Evolutionary conservation across 148 eudicot species (phyloP), one percentile per base, ranked within the genome.

Genomic region (Simmondsia chinensis): DNA sequence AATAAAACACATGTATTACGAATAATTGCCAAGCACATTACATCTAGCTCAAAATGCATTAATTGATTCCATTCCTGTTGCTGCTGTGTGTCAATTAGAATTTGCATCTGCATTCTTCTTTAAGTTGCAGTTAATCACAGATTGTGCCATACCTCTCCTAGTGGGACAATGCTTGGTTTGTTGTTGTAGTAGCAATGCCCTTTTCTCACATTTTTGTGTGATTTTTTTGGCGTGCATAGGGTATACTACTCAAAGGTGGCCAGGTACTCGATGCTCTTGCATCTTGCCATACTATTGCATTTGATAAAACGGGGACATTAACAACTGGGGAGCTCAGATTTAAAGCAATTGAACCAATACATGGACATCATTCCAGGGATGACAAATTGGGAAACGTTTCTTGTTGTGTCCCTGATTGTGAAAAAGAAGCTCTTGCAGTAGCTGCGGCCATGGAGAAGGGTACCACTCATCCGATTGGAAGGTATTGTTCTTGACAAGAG

Each of bases 371-470:
- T 61, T 28, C 33, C 44, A 59, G 43, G 25, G 66, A 51, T 43
- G 51, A 51, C 56, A 59, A 39, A 34, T 55, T 58, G 30, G 40
- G 26, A 13, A 28, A 25, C 52, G 61, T 66, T 54, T 57, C 77
- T 45, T 91, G 97, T 50, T 91, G 97, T 69, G 67, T 63, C 18
- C 97, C 97, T 10, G 72, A 58, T 63, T 91, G 97, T 66, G 97
- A 91, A 61, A 76, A 82, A 54, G 95, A 85, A 67, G 97, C 97
- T 61, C 83, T 91, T 63, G 97, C 97, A 43, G 94, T 91, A 50
- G 95, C 97, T 49, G 85, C 97, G 64, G 97, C 97, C 30, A 85
- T 91, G 95, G 97, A 91, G 69, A 79, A 82, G 73, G 97, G 97
- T 26, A 82, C 97, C 32, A 91, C 97, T 55, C 97, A 91, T 66